Base-by-base conservation (phyloP, 371 early-diverging fungal genomes). In the Mucor mucedo region DNA sequence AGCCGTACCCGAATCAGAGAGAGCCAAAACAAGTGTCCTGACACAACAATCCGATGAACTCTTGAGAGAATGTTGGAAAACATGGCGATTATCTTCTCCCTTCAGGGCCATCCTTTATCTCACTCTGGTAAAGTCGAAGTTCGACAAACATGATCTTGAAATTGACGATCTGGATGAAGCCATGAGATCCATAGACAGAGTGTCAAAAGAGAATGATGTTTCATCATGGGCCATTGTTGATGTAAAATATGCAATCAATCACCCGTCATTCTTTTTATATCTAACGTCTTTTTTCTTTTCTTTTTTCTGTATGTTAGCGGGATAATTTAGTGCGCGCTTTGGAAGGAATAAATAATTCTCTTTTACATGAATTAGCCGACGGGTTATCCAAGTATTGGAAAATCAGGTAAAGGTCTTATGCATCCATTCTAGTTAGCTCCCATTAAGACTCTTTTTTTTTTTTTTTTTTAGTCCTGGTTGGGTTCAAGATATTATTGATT, bases 41-140 rank as follows among this genome's bases (percentile, higher is more conserved):
- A 85, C 91, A 5, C 72, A 75, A 10, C 71, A 77, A n/a, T 86
- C 89, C 2, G 87, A 82, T 50, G 85, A 87, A n/a, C 62, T 91
- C 7, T 72, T 91, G 35, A 83, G 86, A 45, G 90, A 90, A 58
- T 85, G 88, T 58, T 85, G 84, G 55, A 84, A 85, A 35, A 85
- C 87, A 1, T 91, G 91, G 91, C 79, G 91, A 50, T 55, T 91
- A 39, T 85, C 89, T 28, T 78, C 83, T 2, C 84, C 88, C 6
- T 90, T 79, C 58, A 76, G 90, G 48, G 86, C 85, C 21, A 84
- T 87, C 5, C 77, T 89, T 28, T 82, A 87, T 38, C 71, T 91
- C 52, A 90, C 89, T 45, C 66, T 87, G 3, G 73, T 89, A 44
- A 85, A 86, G 61, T 69, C 71, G 60, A 73, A 72, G 72, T 76